Evolutionary conservation across 495 filamentous ascomycete species (phyloP).

Genomic region (Lophiostoma macrostomum): DNA sequence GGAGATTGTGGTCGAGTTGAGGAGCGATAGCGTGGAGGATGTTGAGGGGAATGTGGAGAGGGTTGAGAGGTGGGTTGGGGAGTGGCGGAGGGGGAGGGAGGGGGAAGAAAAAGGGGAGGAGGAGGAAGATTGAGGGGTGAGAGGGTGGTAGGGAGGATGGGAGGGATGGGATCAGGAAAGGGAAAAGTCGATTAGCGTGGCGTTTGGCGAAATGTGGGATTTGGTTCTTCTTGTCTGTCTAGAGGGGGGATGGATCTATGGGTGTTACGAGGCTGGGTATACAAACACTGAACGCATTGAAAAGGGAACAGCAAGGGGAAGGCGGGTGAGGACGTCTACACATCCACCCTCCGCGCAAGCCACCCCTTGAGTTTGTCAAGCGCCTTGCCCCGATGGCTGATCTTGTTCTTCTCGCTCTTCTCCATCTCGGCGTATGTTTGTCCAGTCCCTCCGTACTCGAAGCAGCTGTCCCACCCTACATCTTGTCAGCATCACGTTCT

Average conservation of each 20-base stretch:
- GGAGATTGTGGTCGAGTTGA: slow-evolving; percentile 86
- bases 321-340: slow-evolving; percentile 24
- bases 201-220: neutral
- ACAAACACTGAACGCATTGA: neutral
- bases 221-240: neutral
- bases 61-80: slow-evolving; percentile 74
- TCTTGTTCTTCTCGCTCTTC: slow-evolving; percentile 82
- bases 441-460: slow-evolving; percentile 92
- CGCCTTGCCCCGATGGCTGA: slow-evolving; percentile 86
- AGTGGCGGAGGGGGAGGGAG: slow-evolving; percentile 67
- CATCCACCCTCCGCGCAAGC: slow-evolving; percentile 51
- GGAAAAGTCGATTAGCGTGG: neutral
- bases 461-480: slow-evolving; percentile 88
- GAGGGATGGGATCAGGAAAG: neutral
- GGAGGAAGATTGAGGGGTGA: neutral
- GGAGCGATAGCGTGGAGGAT: slow-evolving; percentile 75
- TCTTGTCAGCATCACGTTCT: slow-evolving; percentile 8
- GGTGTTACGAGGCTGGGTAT: slow-evolving; percentile 4
- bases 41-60: slow-evolving; percentile 83
- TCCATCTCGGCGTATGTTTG: slow-evolving; percentile 98
- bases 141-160: neutral
- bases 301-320: neutral
- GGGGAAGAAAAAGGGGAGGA: slow-evolving; percentile 2
- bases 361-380: slow-evolving; percentile 80
- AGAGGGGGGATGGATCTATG: neutral